Evolutionary conservation across 345 rosid species (phyloP).

Genomic region (Streptanthus diversifolius): DNA sequence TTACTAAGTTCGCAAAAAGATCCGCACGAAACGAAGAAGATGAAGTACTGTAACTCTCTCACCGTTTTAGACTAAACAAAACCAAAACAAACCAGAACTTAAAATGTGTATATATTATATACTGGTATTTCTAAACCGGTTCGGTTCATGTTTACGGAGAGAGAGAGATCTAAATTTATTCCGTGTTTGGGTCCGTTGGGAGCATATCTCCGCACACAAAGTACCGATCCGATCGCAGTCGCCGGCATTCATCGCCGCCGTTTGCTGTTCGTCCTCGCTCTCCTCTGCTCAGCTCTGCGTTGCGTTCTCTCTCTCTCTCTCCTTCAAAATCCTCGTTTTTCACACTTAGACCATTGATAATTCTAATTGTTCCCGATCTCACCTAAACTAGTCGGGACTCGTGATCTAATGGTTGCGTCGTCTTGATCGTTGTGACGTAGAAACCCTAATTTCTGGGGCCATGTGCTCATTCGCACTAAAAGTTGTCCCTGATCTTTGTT

Average conservation of each 20-base stretch:
- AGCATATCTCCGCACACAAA: not conserved
- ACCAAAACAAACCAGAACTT: not conserved
- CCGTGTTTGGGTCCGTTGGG: constrained; percentile 10
- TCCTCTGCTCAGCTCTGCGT: too few species aligned
- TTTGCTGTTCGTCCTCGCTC: not conserved
- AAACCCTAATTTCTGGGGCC: not conserved
- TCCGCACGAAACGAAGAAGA: not conserved
- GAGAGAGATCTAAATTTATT: not conserved
- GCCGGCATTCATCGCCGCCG: constrained; percentile 24
- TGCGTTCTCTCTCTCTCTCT: not conserved
- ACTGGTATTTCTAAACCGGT: not conserved
- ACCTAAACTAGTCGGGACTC: not conserved
- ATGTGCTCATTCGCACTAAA: not conserved
- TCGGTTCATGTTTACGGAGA: constrained; percentile 5
- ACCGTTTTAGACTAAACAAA: not conserved
- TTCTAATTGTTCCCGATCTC: not conserved
- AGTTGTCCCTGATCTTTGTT: not conserved
- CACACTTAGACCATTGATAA: not conserved
- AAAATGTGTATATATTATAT: not conserved
- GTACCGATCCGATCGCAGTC: constrained; percentile 18
- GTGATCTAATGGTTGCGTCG: constrained; percentile 10
- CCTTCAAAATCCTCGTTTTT: not conserved
- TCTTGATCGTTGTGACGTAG: constrained; percentile 3
- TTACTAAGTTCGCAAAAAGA: not conserved
- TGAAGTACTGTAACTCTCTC: not conserved